Conservation (phyloP, 768 basidiomycete genomes). For the Coprinopsis strossmayeri region DNA sequence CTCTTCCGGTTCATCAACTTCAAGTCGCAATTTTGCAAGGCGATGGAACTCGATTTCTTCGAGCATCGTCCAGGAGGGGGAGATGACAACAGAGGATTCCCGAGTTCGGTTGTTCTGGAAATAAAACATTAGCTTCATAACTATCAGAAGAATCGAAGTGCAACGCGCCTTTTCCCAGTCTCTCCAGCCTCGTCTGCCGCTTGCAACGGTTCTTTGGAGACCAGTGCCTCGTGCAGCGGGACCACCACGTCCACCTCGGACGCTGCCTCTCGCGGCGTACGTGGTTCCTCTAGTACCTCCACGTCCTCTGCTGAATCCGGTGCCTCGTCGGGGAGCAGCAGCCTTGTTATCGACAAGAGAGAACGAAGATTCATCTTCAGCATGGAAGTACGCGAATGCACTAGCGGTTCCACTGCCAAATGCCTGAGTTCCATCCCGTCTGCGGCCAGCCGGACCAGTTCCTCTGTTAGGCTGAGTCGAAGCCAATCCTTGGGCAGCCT, state of each 20-base stretch:
- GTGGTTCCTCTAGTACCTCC: constrained; percentile 41
- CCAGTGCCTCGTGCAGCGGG: constrained; percentile 32
- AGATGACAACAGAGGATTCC: constrained; percentile 91
- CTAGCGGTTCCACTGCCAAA: constrained; percentile 88
- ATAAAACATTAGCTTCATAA: constrained; percentile 4
- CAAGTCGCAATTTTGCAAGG: constrained; percentile 84
- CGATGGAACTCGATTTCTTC: constrained; percentile 98
- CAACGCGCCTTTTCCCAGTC: constrained; percentile 85
- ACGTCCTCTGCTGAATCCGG: constrained; percentile 54
- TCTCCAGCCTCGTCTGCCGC: constrained; percentile 66
- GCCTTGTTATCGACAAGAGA: constrained; percentile 91
- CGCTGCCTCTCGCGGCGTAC: constrained; percentile 38
- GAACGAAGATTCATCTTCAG: constrained; percentile 96
- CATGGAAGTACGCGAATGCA: constrained; percentile 95
- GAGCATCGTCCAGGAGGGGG: constrained; percentile 87
- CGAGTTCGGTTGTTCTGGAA: constrained; percentile 71
- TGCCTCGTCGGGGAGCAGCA: constrained; percentile 64
- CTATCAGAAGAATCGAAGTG: background rate
- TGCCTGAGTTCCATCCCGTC: constrained; percentile 74
- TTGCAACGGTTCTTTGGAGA: constrained; percentile 40
- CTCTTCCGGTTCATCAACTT: constrained; percentile 88
- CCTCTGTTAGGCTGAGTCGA: constrained; percentile 44
- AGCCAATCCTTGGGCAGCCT: constrained; percentile 43
- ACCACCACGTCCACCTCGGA: constrained; percentile 43
- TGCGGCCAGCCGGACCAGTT: constrained; percentile 45